phyloP scores from a whole-genome alignment of 2,329 filamentous ascomycete genomes.

The Lizonia empirigonia region DNA sequence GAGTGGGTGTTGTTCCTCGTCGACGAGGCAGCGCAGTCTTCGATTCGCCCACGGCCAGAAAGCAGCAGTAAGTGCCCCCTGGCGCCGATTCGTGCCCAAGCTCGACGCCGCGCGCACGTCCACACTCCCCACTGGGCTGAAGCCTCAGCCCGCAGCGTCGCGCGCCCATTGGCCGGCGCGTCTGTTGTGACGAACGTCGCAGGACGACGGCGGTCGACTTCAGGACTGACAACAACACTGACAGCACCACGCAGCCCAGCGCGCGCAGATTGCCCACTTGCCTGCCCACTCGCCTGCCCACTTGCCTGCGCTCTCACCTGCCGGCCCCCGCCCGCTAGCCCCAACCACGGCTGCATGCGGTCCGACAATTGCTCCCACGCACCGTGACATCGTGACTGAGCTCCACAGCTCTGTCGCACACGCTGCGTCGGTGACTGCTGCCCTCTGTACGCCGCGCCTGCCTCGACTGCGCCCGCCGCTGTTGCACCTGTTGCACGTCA shows the following conservation, averaged over 20 bases:
- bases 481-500: conserved; percentile 1
- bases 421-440: conserved; percentile 19
- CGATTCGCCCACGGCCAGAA: conserved; percentile 3
- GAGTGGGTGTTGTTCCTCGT: conserved; percentile 1
- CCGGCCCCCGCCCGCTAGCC: conserved; percentile 17
- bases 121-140: conserved; percentile 1
- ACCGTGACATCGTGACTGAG: conserved; percentile 6
- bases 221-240: conserved; percentile 20
- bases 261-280: conserved; percentile 9
- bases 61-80: background rate
- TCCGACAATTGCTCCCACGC: conserved; percentile 16
- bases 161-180: conserved; percentile 25
- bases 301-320: conserved; percentile 14
- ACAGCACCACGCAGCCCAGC: conserved; percentile 9
- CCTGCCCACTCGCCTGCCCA: conserved; percentile 11
- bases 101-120: background rate
- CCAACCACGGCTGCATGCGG: conserved; percentile 20
- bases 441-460: conserved; percentile 16
- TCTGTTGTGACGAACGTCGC: conserved; percentile 15
- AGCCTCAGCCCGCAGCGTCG: background rate
- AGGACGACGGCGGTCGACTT: background rate
- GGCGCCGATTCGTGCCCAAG: conserved; percentile 1
- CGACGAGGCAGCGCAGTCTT: background rate
- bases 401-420: conserved; percentile 21
- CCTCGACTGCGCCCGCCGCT: conserved; percentile 17